Base-by-base conservation (phyloP, 2,329 filamentous ascomycete genomes). In the Fusarium fracticaudum region DNA sequence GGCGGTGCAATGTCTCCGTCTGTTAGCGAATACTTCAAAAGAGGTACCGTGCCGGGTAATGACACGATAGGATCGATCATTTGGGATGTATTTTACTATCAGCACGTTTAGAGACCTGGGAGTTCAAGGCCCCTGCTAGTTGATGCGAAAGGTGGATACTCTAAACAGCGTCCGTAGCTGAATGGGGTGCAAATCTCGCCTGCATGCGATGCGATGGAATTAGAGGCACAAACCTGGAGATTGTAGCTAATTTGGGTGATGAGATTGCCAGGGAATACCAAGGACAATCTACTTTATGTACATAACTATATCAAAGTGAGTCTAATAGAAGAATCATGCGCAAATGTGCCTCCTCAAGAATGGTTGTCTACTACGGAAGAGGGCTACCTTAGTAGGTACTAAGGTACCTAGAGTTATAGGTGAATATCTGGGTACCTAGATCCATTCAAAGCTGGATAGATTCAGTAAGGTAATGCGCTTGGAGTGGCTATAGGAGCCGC, bases 161-260 rank as follows among this genome's bases (percentile, higher is more conserved):
- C 43, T 40, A 50, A 70, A 60, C 68, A 75, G 57, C 66, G 61
- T 65, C 67, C 41, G 67, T 55, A 74, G 70, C 70, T 71, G 69
- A 72, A 69, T 54, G 65, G 63, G 73, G 64, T 71, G 67, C 63
- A 73, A 78, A 78, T 78, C 71, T 79, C 74, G 77, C 67, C 72
- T 75, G 65, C 40, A 68, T 69, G 73, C 59, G 72, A 68, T 60
- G 67, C 31, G 69, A 77, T 77, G 67, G 69, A 76, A 76, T 76
- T 70, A 60, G 64, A 66, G 50, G 58, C 48, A 65, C 53, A 66
- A 63, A 55, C 33, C 50, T 61, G 58, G 58, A 59, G 58, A 31
- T 58, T 41, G 62, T 64, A 57, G 47, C 71, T 69, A 65, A 75
- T 60, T 64, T 72, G 41, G 62, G 63, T 48, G 50, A 53, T 33